These are phyloP conservation scores for Phytophthora sojae DNA, from an alignment of 352 stramenopile species.

Conservation along the genomic window DNA sequence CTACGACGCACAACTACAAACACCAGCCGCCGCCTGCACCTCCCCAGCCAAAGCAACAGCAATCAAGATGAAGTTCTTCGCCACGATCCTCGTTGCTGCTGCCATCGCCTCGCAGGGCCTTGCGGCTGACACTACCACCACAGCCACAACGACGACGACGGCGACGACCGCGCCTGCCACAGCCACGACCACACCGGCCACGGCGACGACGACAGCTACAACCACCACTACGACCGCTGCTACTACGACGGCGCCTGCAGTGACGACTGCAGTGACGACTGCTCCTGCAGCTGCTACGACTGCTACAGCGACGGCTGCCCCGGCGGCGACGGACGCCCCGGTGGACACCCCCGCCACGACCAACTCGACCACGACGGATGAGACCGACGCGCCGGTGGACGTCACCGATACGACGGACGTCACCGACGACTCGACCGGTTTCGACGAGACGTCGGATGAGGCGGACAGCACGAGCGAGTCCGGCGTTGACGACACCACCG, in stretches of 20 bases:
- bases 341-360: not conserved
- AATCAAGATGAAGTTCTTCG: constrained; percentile 27
- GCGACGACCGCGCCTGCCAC: not conserved
- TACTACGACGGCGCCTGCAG: not conserved
- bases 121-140: constrained; percentile 1
- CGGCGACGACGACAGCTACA: not conserved
- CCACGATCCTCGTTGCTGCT: constrained; percentile 19
- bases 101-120: constrained; percentile 15
- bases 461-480: not conserved
- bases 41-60: not conserved
- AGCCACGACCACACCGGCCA: not conserved
- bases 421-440: not conserved
- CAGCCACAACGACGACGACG: not conserved
- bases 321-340: not conserved
- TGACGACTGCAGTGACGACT: not conserved
- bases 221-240: not conserved
- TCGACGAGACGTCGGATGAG: not conserved
- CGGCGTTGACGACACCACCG: not conserved
- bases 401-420: constrained; percentile 1
- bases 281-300: not conserved
- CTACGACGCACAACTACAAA: not conserved
- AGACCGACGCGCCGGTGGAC: not conserved
- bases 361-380: not conserved
- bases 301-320: constrained; percentile 1
- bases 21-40: not conserved